Percentiles rank a stretch among this genome's conserved stretches.
Evolutionary conservation across 2,329 filamentous ascomycete species (phyloP).

Genomic region (Colletotrichum sp.): DNA sequence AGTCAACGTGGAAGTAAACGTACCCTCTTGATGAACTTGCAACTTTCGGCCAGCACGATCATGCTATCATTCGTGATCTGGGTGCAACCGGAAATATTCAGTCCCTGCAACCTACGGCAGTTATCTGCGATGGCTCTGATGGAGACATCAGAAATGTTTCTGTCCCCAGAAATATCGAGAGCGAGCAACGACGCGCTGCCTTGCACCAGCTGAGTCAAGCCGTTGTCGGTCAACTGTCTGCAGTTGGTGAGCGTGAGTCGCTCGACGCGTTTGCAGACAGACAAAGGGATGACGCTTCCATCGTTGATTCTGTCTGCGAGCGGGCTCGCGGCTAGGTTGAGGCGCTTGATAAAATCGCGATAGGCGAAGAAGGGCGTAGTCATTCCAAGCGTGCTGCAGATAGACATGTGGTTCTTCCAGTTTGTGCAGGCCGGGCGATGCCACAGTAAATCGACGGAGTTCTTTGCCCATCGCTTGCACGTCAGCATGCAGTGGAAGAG

Average conservation of each 20-base stretch:
- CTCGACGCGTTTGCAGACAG: constrained; percentile 88
- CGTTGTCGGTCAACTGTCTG: constrained; percentile 80
- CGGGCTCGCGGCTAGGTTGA: constrained; percentile 76
- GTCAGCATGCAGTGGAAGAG: constrained; percentile 90
- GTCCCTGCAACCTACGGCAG: constrained; percentile 84
- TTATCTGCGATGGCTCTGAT: constrained; percentile 79
- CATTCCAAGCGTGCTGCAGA: constrained; percentile 78
- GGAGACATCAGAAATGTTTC: constrained; percentile 83
- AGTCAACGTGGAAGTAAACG: constrained; percentile 32
- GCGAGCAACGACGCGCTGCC: constrained; percentile 84
- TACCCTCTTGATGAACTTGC: constrained; percentile 86
- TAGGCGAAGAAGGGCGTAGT: constrained; percentile 86
- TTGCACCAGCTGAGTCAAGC: constrained; percentile 78
- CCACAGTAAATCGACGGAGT: constrained; percentile 93
- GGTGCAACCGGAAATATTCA: constrained; percentile 89
- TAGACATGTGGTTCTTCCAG: constrained; percentile 80
- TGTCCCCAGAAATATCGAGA: constrained; percentile 85
- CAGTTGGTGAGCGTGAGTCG: constrained; percentile 93
- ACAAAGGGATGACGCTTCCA: constrained; percentile 83
- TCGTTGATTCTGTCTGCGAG: constrained; percentile 81
- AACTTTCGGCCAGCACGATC: constrained; percentile 78
- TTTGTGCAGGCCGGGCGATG: constrained; percentile 90
- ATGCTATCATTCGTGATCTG: constrained; percentile 88
- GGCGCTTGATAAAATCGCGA: constrained; percentile 84
- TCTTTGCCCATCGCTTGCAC: constrained; percentile 91